Base-by-base conservation (phyloP, 1,284 basidiomycete species). In the Gymnopus androsaceus region DNA sequence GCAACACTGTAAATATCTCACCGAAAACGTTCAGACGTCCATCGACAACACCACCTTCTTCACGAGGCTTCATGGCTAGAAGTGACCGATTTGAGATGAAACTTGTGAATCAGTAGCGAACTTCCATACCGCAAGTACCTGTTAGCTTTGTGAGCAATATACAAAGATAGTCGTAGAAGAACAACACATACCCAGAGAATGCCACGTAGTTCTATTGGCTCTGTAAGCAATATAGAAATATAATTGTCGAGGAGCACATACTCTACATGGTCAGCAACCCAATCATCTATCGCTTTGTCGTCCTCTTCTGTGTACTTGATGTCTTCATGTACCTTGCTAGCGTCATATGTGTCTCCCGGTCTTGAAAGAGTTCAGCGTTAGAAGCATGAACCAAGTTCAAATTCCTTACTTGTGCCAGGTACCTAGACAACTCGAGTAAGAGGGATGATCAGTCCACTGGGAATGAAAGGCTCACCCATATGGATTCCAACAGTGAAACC, bases 151-250 rank as follows among this genome's bases (percentile, higher is more conserved):
- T 50, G 21, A 48, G 52, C 25, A 27, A 45, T 19, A 21, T 17
- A 8, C 7, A 8, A n/a, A 27, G 7, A 49, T 19, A 48, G 2
- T 3, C 12, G 3, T 14, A 50, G n/a, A 45, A 19, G 38, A 23
- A 15, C 19, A 38, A 48, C 14, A 72, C 57, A 73, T 75, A 62
- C 84, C 84, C 45, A 88, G 75, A 65, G 81, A 84, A 73, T 88
- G 86, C 86, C 86, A 88, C 50, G 86, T 88, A 14, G 86, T 88
- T n/a, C n/a, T n/a, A n/a, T n/a, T n/a, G n/a, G n/a, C n/a, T n/a
- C n/a, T n/a, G n/a, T n/a, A n/a, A n/a, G n/a, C n/a, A n/a, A n/a
- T n/a, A n/a, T n/a, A n/a, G n/a, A n/a, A n/a, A n/a, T n/a, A n/a
- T n/a, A n/a, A n/a, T n/a, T n/a, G n/a, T n/a, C n/a, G n/a, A n/a